Base-by-base conservation (phyloP, 805 yeast genomes). In the Wickerhamiella occidentalis region DNA sequence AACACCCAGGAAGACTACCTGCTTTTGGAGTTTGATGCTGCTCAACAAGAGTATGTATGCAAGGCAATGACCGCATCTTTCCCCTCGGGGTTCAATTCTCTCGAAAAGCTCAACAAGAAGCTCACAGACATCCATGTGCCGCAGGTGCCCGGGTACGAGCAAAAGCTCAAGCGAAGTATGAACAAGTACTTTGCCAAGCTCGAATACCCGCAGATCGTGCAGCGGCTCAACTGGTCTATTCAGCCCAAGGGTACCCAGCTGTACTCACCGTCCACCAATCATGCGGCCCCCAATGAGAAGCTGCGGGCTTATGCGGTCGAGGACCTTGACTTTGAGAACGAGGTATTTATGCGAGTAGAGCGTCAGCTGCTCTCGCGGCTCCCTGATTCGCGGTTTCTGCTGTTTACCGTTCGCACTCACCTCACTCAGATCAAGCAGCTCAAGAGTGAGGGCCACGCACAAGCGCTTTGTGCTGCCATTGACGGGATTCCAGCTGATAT, bases 71-170 rank as follows among this genome's bases (percentile, higher is more conserved):
- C 74, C 3, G 72, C 79, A 21, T 77, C 79, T 6, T 80, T 80
- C 56, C 85, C 90, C 1, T 77, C 81, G 1, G 90, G 90, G 1
- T 83, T 83, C 62, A 77, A 78, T 58, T 88, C 90, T 3, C 63
- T 70, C 3, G 64, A 60, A 8, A 72, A 75, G 54, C 69, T 75
- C 53, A 67, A 78, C 57, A 63, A 69, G 55, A 78, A 81, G 1
- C 63, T 83, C 36, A 74, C 83, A 0, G 66, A 61, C 43, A 74
- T 83, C 52, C 94, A 83, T 59, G 72, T 65, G 2, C 88, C 88
- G 0, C 22, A 45, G 8, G 88, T 83, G 1, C 94, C 92, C 0
- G 75, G 74, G 52, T 83, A 83, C 57, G 62, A 68, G 47, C 64
- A 72, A 18, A 72, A 77, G 54, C 66, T 83, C 40, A 72, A 75